Base-by-base conservation (phyloP, 2,329 filamentous ascomycete species). In the Mycosphaerelloides madeirae region DNA sequence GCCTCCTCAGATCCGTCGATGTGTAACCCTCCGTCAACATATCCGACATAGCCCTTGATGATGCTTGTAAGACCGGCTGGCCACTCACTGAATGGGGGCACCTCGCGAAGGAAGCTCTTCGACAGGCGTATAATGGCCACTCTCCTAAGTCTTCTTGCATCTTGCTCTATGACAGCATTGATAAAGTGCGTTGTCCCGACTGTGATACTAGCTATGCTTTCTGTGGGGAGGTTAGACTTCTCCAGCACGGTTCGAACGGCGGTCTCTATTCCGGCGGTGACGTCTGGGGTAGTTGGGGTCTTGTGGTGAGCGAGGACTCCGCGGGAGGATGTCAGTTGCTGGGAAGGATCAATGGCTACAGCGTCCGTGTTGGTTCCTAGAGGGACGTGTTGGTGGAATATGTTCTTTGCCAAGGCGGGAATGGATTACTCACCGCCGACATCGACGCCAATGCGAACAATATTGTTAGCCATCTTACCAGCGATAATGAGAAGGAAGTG, bases 81-180 rank as follows among this genome's bases (percentile, higher is more conserved):
- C 18, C 55, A 62, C 20, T 63, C 60, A 1, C 56, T 57, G 49
- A 62, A 62, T 5, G 60, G 58, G 5, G 57, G 59, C 0, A 62
- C 56, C 45, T 63, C 60, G 29, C 59, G 48, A 7, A 62, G 44
- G 42, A 62, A 63, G 33, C 54, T 58, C 31, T 52, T 61, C 3
- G 58, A 62, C 2, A 63, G 50, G 12, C 77, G 70, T 33, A 79
- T 57, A 13, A 79, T 70, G 9, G 75, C 76, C 6, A 80, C 76
- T 38, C 66, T 67, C 9, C 70, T 71, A 5, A 79, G 61, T 12
- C 75, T 68, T 18, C 68, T 65, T 3, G 67, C 64, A 59, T 79
- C 60, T 25, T 59, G 58, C 39, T 63, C 59, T 8, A 63, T 51
- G 4, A 62, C 61, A 8, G 60, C 59, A 36, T 65, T 65, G 44